phyloP scores from a whole-genome alignment of 1,284 basidiomycete species.

The Fistulinella cinereoalba region DNA sequence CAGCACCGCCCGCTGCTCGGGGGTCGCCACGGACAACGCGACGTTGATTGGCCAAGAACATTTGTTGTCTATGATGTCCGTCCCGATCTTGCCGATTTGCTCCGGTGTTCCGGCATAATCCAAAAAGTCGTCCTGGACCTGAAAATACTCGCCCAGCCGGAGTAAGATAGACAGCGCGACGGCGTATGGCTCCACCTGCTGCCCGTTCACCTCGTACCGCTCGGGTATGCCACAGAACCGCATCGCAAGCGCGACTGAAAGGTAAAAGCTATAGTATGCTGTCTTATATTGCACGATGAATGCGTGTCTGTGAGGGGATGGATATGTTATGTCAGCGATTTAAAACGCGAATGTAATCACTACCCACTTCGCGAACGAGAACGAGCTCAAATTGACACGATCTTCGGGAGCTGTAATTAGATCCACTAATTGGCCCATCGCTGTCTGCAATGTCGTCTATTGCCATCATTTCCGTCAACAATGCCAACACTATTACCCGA shows the following conservation, averaged over 20 bases:
- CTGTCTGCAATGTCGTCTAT: conserved; percentile 88
- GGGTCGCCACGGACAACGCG: conserved; percentile 63
- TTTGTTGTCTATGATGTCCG: conserved; percentile 99
- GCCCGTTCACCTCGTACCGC: conserved; percentile 36
- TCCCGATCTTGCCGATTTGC: conserved; percentile 95
- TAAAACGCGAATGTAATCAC: no score
- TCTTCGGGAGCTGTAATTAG: conserved; percentile 94
- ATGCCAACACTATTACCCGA: no score
- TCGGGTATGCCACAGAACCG: conserved; percentile 72
- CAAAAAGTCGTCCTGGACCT: conserved; percentile 97
- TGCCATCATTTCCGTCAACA: no score
- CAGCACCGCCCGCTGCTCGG: conserved; percentile 55
- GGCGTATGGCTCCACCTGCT: conserved; percentile 64
- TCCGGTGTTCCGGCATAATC: conserved; percentile 91
- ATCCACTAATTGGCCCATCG: conserved; percentile 95
- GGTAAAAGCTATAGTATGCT: conserved; percentile 98
- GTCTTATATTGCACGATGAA: conserved; percentile 98
- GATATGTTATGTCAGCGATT: no score
- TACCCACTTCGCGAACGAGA: conserved; percentile 78
- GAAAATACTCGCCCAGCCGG: conserved; percentile 97
- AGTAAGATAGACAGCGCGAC: conserved; percentile 83
- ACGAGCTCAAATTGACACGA: conserved; percentile 81
- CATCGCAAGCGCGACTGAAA: conserved; percentile 95
- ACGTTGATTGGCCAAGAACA: conserved; percentile 97
- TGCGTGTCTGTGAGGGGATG: conserved; percentile 65